Conservation (phyloP, 225 moss, liverwort and hornwort species). For the Antitrichia curtipendula region DNA sequence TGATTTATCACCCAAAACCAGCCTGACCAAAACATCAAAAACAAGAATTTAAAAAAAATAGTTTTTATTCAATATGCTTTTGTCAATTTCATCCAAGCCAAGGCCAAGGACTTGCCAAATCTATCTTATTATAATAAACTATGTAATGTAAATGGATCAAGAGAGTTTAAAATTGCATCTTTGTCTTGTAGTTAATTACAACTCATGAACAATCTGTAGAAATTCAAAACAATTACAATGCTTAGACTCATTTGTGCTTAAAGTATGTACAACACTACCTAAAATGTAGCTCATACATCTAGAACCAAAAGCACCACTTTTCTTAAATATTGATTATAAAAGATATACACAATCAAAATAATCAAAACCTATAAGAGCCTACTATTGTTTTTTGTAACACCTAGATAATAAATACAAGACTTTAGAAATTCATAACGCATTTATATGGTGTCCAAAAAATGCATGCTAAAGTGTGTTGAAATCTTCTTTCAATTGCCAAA, state of each 20-base stretch:
- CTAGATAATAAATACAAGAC: background rate
- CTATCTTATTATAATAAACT: no score
- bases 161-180: background rate
- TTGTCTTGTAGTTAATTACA: background rate
- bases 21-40: fast-evolving
- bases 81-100: no score
- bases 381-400: background rate
- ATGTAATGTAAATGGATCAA: background rate
- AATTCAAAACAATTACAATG: background rate
- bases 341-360: background rate
- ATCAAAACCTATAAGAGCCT: background rate
- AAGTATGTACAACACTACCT: fast-evolving
- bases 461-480: background rate
- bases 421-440: background rate
- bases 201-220: background rate
- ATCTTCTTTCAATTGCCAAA: background rate
- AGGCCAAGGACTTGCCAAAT: background rate
- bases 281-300: fast-evolving
- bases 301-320: fast-evolving
- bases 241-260: background rate
- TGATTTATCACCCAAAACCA: background rate
- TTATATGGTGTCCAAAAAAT: background rate
- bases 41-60: background rate
- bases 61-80: no score
- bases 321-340: background rate